Evolutionary conservation across 1,139 yeast species (phyloP).

Genomic region (Hyphopichia fennica): DNA sequence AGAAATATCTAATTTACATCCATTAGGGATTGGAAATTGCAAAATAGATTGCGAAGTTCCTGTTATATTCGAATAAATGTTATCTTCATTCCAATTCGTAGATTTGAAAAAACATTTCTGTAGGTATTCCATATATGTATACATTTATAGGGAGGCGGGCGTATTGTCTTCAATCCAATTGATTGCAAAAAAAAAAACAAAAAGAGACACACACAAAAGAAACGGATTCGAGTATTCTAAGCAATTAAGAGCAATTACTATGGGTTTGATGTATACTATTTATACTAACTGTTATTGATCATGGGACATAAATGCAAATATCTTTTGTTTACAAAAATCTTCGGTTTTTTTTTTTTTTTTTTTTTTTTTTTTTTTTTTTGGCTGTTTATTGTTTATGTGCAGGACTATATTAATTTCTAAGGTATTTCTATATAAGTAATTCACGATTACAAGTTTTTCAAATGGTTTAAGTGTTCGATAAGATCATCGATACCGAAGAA

Average conservation of each 20-base stretch:
- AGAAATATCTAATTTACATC: slow-evolving; percentile 65
- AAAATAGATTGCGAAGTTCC: slow-evolving; percentile 70
- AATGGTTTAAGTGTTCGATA: slow-evolving; percentile 38
- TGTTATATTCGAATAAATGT: slow-evolving; percentile 69
- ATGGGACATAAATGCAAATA: too few relatives aligned
- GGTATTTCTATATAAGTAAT: too few relatives aligned
- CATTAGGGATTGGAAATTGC: slow-evolving; percentile 74
- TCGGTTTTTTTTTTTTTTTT: not conserved
- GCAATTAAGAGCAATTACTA: too few relatives aligned
- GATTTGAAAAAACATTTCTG: slow-evolving; percentile 66
- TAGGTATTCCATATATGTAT: slow-evolving; percentile 82
- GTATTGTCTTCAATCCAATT: not conserved
- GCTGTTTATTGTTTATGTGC: too few relatives aligned
- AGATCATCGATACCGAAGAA: slow-evolving; percentile 45
- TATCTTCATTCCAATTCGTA: slow-evolving; percentile 77
- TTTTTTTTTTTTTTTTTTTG: not conserved
- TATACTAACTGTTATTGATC: not conserved
- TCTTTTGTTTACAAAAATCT: too few relatives aligned
- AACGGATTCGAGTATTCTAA: too few relatives aligned
- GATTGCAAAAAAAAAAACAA: too few relatives aligned
- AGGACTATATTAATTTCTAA: too few relatives aligned
- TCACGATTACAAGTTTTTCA: slow-evolving; percentile 18
- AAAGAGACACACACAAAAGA: too few relatives aligned
- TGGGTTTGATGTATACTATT: too few relatives aligned
- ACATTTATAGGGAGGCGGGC: slow-evolving; percentile 44